Evolutionary conservation across 2,329 filamentous ascomycete species (phyloP), one percentile per base, ranked within the genome.

Genomic region (Colletotrichum sp.): DNA sequence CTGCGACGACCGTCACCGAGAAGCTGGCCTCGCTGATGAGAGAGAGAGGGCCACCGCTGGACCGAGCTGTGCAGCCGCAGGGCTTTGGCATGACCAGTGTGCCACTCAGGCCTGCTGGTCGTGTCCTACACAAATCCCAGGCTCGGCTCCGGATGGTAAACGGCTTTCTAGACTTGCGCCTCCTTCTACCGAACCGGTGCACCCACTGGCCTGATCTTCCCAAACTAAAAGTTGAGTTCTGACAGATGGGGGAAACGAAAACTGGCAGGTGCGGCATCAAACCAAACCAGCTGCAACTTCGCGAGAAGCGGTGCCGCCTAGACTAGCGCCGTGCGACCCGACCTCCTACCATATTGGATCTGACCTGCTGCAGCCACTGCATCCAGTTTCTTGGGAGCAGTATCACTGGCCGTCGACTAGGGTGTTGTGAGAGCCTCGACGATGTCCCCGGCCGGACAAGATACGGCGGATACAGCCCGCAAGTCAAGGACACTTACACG

Each of bases 301-400:
- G 52, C n/a, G 38, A 48, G 24, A 65, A 24, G 64, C 65, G 60
- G 34, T 73, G 58, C 70, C 70, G 70, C 70, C 69, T 26, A 72
- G 62, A 15, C 70, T 76, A 73, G 73, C 70, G 70, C 48, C 64
- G 73, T 76, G 64, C 70, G 65, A 73, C 73, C 73, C 60, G 73
- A 69, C 73, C 64, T 76, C 73, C 64, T 66, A 64, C 73, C 65
- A 34, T 65, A 73, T 69, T 73, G 70, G 65, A 76, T 52, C 18
- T 66, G 65, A 58, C 70, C 66, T 65, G 38, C 70, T 69, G 70
- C 70, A 73, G 65, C 70, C 38, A 65, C 34, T 65, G 21, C 58
- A 24, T 65, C 34, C 70, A 69, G 56, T 43, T 56, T 38, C 55
- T 72, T 67, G 69, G 69, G 26, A 48, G 62, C 36, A 48, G 55